These are phyloP conservation scores for Schizochytrium sp. DNA, from an alignment of 108 stramenopile species.

Conservation along the genomic window DNA sequence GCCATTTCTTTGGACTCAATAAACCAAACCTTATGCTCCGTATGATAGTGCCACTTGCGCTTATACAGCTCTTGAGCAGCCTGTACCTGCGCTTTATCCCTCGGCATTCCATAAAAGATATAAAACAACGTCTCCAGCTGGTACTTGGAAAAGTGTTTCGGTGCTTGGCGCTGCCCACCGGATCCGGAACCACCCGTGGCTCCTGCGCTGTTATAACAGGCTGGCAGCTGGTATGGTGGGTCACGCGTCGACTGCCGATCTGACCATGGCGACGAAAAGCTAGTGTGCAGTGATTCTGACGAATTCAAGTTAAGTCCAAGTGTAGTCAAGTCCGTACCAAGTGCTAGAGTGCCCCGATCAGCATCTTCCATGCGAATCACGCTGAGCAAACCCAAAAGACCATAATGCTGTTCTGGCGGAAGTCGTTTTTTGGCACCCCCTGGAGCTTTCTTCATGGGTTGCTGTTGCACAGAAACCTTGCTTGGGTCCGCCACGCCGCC, in stretches of 20 bases:
- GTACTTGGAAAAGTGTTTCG: conserved; percentile 89
- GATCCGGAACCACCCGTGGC: background rate
- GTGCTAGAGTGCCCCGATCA: conserved; percentile 89
- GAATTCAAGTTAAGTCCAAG: conserved; percentile 94
- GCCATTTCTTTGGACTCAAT: background rate
- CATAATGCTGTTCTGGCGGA: conserved; percentile 75
- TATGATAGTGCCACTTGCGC: conserved; percentile 96
- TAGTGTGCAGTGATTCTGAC: conserved; percentile 87
- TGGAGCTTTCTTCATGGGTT: conserved; percentile 27
- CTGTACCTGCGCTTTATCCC: conserved; percentile 94
- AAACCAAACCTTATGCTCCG: conserved; percentile 92
- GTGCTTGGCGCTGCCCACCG: background rate
- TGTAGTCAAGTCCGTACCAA: conserved; percentile 94
- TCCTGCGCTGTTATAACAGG: conserved; percentile 88
- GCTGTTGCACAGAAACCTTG: background rate
- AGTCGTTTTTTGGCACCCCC: background rate
- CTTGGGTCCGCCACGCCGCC: background rate
- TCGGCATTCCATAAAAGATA: conserved; percentile 97
- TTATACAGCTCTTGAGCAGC: conserved; percentile 97
- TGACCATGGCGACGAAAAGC: conserved; percentile 93
- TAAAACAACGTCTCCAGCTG: conserved; percentile 98
- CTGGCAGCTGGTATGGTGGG: conserved; percentile 85
- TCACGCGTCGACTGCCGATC: conserved; percentile 86
- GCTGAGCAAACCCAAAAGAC: conserved; percentile 89
- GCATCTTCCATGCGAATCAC: conserved; percentile 96